Conservation (phyloP, 352 stramenopile genomes). For the Globisporangium viniferum region DNA sequence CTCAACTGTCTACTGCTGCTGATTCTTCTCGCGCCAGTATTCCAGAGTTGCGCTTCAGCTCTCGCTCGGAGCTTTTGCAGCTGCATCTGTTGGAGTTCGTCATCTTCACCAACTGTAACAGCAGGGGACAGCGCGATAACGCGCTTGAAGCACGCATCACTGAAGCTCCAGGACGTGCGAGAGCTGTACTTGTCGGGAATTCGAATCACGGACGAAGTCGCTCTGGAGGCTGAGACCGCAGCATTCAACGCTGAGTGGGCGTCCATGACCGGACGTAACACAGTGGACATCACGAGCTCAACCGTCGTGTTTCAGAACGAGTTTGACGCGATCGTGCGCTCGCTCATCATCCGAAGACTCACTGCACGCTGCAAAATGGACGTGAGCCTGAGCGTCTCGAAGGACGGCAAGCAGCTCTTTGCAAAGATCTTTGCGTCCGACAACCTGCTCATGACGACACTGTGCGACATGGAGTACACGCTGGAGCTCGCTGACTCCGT, state of each 20-base stretch:
- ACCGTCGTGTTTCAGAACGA: conserved; percentile 34
- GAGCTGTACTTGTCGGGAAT: conserved; percentile 24
- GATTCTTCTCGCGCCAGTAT: conserved; percentile 17
- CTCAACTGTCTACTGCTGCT: conserved; percentile 16
- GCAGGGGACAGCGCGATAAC: background rate
- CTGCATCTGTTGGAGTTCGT: background rate
- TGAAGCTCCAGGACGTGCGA: conserved; percentile 18
- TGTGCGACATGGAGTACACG: conserved; percentile 51
- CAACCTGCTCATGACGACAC: conserved; percentile 56
- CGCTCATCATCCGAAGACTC: conserved; percentile 51
- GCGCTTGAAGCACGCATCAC: conserved; percentile 7
- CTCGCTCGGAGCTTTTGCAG: conserved; percentile 1
- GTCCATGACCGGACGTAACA: conserved; percentile 15
- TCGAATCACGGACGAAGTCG: conserved; percentile 13
- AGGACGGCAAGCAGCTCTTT: conserved; percentile 40
- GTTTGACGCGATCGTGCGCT: conserved; percentile 61
- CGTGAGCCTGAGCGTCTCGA: conserved; percentile 51
- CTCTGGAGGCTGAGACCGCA: conserved; percentile 7
- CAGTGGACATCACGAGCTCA: background rate
- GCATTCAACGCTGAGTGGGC: conserved; percentile 29
- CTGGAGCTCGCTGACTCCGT: conserved; percentile 55
- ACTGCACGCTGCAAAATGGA: conserved; percentile 48
- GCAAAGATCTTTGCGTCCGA: conserved; percentile 56
- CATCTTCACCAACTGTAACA: background rate
- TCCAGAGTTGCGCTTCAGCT: background rate